A percentile compares a stretch with the other conserved stretches of the same genome.
These are phyloP conservation scores for Zizania palustris DNA, from an alignment of 202 grass and related monocot species.

Conservation along the genomic window DNA sequence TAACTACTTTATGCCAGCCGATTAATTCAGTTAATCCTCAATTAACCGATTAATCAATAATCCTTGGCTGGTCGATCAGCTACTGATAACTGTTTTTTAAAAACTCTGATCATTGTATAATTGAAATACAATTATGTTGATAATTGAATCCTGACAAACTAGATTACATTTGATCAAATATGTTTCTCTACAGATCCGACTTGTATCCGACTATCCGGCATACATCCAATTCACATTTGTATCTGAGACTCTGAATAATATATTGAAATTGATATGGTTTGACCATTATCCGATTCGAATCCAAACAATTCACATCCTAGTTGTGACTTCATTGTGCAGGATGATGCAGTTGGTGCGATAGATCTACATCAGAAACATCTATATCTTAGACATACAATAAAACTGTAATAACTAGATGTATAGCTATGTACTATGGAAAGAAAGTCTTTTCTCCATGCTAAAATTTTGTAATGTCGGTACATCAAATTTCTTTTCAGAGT, in stretches of 20 bases:
- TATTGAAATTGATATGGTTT: background rate
- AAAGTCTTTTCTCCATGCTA: background rate
- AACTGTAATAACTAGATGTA: background rate
- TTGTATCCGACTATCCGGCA: background rate
- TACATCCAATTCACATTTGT: background rate
- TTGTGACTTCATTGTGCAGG: background rate
- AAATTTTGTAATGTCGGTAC: background rate
- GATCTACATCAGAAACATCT: slow-evolving; percentile 6
- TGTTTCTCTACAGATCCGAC: background rate
- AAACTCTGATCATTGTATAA: background rate
- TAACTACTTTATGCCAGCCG: too few relatives aligned
- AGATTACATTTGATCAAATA: background rate
- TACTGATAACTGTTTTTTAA: too few relatives aligned
- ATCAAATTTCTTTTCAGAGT: slow-evolving; percentile 20
- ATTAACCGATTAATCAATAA: too few relatives aligned
- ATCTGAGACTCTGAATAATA: background rate
- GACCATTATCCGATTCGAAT: background rate
- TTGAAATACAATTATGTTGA: background rate
- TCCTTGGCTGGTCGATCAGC: too few relatives aligned
- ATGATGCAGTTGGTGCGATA: background rate
- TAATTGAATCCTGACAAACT: background rate
- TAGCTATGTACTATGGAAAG: background rate
- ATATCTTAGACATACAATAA: background rate
- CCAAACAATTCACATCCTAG: background rate
- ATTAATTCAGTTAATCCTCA: too few relatives aligned